Evolutionary conservation across 2,329 filamentous ascomycete species (phyloP).

Genomic region (Leptographium galeiforme): DNA sequence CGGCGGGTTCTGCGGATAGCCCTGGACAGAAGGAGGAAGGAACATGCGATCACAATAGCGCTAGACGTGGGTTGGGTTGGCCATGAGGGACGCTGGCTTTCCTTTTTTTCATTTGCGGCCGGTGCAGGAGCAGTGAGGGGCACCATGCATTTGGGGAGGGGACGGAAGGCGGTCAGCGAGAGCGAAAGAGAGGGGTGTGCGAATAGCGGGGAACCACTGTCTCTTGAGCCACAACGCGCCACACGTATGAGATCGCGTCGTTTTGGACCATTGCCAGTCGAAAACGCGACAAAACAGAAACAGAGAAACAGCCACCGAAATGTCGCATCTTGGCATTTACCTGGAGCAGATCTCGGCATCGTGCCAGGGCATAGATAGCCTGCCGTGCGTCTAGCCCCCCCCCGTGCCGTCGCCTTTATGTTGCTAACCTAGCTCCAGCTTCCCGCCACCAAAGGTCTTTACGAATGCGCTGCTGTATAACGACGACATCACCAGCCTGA

Average conservation of each 20-base stretch:
- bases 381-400: constrained; percentile 42
- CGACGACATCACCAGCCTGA: constrained; percentile 86
- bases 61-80: background rate
- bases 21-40: constrained; percentile 3
- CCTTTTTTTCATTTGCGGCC: background rate
- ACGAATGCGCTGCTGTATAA: constrained; percentile 80
- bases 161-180: background rate
- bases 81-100: no score
- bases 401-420: background rate
- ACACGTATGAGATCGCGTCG: background rate
- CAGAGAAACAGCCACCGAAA: constrained; percentile 17
- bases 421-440: constrained; percentile 35
- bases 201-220: background rate
- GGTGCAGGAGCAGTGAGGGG: background rate
- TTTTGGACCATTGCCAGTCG: background rate
- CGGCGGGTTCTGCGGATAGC: constrained; percentile 6
- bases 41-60: background rate
- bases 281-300: background rate
- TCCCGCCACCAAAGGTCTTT: constrained; percentile 85
- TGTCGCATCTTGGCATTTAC: constrained; percentile 58
- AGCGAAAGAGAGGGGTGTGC: background rate
- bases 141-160: background rate
- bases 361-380: constrained; percentile 61
- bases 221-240: background rate
- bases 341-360: constrained; percentile 66